Conservation (phyloP, 2,329 filamentous ascomycete species). For the Alternaria gaisen region DNA sequence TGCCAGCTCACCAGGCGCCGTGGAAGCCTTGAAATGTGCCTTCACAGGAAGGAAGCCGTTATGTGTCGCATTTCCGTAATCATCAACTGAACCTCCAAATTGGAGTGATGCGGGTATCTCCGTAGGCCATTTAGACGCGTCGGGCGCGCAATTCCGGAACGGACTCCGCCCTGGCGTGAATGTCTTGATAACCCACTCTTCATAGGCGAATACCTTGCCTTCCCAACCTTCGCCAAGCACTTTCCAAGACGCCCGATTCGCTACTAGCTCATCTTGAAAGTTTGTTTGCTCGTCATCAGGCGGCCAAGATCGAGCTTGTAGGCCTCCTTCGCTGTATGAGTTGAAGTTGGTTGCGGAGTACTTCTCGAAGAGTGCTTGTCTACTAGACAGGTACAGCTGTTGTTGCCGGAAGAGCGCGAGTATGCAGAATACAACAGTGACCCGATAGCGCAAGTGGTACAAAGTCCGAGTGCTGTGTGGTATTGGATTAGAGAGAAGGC, state of each 20-base stretch:
- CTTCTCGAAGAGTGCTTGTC: constrained; percentile 30
- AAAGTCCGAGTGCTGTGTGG: constrained; percentile 16
- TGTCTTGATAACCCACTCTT: constrained; percentile 38
- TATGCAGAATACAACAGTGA: constrained; percentile 25
- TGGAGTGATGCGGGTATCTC: constrained; percentile 39
- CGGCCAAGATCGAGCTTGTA: constrained; percentile 1
- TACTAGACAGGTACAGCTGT: constrained; percentile 27
- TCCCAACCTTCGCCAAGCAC: constrained; percentile 36
- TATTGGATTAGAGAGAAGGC: constrained; percentile 9
- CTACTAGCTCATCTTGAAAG: constrained; percentile 30
- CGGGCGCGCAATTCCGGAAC: constrained; percentile 36
- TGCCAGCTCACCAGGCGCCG: constrained; percentile 11
- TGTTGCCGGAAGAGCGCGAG: constrained; percentile 30
- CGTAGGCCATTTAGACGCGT: constrained; percentile 31
- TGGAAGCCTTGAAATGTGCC: constrained; percentile 25
- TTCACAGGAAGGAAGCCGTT: constrained; percentile 29
- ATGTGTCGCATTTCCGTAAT: constrained; percentile 1
- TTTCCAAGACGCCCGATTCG: constrained; percentile 29
- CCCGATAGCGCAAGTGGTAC: constrained; percentile 18
- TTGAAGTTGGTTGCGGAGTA: constrained; percentile 31
- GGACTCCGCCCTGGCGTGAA: constrained; percentile 35
- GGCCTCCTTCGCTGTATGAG: neutral
- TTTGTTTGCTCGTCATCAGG: constrained; percentile 16
- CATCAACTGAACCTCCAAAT: constrained; percentile 21
- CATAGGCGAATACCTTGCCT: constrained; percentile 33